phyloP scores from a whole-genome alignment of 2,329 filamentous ascomycete genomes.

The Mycocentrospora acerina region DNA sequence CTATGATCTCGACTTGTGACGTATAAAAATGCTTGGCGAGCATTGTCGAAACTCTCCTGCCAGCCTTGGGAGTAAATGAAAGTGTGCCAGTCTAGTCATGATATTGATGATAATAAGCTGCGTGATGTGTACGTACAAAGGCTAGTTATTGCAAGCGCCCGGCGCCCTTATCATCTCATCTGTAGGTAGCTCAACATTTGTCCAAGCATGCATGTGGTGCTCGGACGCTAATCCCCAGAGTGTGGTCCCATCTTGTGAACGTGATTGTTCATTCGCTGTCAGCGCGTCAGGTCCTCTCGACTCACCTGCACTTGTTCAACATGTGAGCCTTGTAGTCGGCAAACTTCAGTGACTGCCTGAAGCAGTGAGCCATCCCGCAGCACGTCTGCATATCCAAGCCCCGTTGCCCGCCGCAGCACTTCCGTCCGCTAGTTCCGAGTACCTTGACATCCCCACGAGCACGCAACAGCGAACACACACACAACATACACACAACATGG shows the following conservation, averaged over 20 bases:
- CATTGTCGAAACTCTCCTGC: slow-evolving; percentile 9
- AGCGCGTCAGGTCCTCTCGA: slow-evolving; percentile 19
- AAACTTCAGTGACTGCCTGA: slow-evolving; percentile 25
- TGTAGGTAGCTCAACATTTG: slow-evolving; percentile 7
- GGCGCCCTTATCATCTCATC: slow-evolving; percentile 19
- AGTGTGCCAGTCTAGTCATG: background rate
- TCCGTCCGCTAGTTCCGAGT: slow-evolving; percentile 11
- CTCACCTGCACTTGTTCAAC: too few species aligned
- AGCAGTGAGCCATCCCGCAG: slow-evolving; percentile 22
- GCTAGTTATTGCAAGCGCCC: background rate
- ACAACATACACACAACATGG: slow-evolving; percentile 27
- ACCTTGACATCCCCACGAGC: slow-evolving; percentile 4
- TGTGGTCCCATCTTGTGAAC: slow-evolving; percentile 17
- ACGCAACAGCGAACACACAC: slow-evolving; percentile 12
- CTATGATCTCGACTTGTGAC: too few species aligned
- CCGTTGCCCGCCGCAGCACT: slow-evolving; percentile 16
- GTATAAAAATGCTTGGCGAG: background rate
- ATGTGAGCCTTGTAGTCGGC: too few species aligned
- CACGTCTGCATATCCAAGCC: slow-evolving; percentile 6
- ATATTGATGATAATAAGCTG: too few species aligned
- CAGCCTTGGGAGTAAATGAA: slow-evolving; percentile 21
- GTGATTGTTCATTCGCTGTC: slow-evolving; percentile 18
- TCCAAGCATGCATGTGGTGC: slow-evolving; percentile 5
- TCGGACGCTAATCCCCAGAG: slow-evolving; percentile 18
- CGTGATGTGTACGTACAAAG: background rate